Base-by-base conservation (phyloP, 2,329 filamentous ascomycete genomes). In the Alternaria brassicicola region DNA sequence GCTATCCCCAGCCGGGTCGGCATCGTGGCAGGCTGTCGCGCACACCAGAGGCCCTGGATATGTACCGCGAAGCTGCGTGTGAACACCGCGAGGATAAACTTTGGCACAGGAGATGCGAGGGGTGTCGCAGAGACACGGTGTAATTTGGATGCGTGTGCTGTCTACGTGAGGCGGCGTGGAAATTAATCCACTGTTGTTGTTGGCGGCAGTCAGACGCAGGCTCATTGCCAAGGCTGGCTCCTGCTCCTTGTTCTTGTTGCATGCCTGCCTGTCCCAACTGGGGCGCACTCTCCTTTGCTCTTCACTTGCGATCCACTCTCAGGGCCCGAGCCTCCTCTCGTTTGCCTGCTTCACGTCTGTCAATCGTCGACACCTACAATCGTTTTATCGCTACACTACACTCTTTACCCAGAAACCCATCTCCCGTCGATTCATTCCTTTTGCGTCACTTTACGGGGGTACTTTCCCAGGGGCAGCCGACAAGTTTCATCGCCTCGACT, bases 381-480 rank as follows among this genome's bases (percentile, higher is more conserved):
- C 73, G 62, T 74, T 73, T 55, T 43, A 41, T 55, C 31, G 36
- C 55, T 42, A 28, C 51, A 17, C n/a, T 49, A 51, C 57, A 25
- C 55, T 52, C 61, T 45, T 52, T 60, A 17, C 15, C 55, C 42
- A 43, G 51, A 50, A 50, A 51, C 47, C 52, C 59, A 39, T 51
- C 42, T 42, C 43, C 43, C 52, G 42, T 47, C 41, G 67, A 28
- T 54, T 43, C 71, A 65, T 72, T 75, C 69, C 69, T 71, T 73
- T 63, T 62, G 58, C 64, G 49, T 66, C 58, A 59, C 63, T 56
- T 57, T 57, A 67, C 70, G 71, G 74, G 75, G 67, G 65, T 65
- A 66, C 73, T 76, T 76, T 76, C 73, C 72, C 55, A 58, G 70
- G 68, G 66, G 64, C 67, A 45, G 48, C 57, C 64, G 56, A 58